Conservation (phyloP, 2,329 filamentous ascomycete genomes). For the Fusarium sp. region DNA sequence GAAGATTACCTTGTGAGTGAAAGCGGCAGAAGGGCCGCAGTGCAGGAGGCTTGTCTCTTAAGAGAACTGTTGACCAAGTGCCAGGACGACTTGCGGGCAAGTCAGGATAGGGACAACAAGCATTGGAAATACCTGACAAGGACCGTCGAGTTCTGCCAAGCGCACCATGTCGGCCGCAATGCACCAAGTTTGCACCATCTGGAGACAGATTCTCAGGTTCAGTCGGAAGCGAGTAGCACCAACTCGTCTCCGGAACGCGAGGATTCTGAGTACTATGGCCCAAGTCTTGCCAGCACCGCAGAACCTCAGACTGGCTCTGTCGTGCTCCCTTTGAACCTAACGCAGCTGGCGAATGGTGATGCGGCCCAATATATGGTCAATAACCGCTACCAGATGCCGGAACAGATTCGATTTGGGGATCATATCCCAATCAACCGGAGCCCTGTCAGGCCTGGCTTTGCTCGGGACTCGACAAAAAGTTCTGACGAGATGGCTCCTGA, state of each 20-base stretch:
- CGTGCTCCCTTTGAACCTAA: neutral
- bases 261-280: neutral
- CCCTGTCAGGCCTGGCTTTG: neutral
- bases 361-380: neutral
- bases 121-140: neutral
- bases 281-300: neutral
- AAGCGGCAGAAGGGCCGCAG: neutral
- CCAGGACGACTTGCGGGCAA: neutral
- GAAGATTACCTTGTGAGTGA: neutral
- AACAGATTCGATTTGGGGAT: neutral
- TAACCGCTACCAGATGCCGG: neutral
- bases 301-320: neutral
- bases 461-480: neutral
- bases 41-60: neutral
- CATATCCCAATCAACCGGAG: neutral
- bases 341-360: neutral
- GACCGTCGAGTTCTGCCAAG: neutral
- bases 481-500: neutral
- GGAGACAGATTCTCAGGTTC: neutral
- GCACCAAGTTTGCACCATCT: neutral
- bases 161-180: neutral
- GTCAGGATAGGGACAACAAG: neutral
- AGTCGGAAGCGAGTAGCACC: neutral
- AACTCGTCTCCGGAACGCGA: neutral
- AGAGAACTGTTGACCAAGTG: neutral